Evolutionary conservation across 2,329 filamentous ascomycete genomes (phyloP).

Genomic region (Xylariomycetidae sp.): DNA sequence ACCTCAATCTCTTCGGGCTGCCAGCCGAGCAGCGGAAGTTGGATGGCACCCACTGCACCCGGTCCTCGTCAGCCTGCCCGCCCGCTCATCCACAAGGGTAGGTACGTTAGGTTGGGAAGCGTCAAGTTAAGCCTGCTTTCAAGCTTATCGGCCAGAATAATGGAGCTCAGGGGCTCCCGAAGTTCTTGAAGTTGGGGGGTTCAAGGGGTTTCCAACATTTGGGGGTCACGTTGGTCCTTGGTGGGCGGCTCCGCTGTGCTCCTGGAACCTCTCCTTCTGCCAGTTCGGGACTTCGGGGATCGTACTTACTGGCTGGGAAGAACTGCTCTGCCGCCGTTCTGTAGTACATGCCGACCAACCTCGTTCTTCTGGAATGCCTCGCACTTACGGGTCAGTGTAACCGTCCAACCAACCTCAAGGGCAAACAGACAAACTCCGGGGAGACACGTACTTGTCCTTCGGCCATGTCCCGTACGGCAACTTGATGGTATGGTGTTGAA

Average conservation of each 20-base stretch:
- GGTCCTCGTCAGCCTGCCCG: slow-evolving; percentile 2
- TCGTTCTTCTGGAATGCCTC: slow-evolving; percentile 30
- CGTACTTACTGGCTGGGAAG: slow-evolving; percentile 28
- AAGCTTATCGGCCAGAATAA: too few species aligned
- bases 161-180: too few species aligned
- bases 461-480: slow-evolving; percentile 23
- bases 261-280: too few species aligned
- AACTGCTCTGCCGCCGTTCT: slow-evolving; percentile 35
- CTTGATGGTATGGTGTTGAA: slow-evolving; percentile 16
- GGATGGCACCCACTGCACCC: slow-evolving; percentile 29
- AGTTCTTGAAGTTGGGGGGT: too few species aligned
- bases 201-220: too few species aligned
- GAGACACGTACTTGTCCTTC: slow-evolving; percentile 15
- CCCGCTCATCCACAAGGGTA: too few species aligned
- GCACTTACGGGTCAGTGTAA: too few species aligned
- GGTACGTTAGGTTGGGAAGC: too few species aligned
- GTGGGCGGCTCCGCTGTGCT: too few species aligned
- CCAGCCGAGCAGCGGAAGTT: slow-evolving; percentile 34
- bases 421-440: neutral
- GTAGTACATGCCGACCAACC: slow-evolving; percentile 36
- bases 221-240: too few species aligned
- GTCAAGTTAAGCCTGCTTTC: too few species aligned
- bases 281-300: neutral
- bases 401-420: too few species aligned
- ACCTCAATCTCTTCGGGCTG: slow-evolving; percentile 19